These are phyloP conservation scores for Colletotrichum plurivorum DNA, from an alignment of 2,329 filamentous ascomycete genomes.

Conservation along the genomic window DNA sequence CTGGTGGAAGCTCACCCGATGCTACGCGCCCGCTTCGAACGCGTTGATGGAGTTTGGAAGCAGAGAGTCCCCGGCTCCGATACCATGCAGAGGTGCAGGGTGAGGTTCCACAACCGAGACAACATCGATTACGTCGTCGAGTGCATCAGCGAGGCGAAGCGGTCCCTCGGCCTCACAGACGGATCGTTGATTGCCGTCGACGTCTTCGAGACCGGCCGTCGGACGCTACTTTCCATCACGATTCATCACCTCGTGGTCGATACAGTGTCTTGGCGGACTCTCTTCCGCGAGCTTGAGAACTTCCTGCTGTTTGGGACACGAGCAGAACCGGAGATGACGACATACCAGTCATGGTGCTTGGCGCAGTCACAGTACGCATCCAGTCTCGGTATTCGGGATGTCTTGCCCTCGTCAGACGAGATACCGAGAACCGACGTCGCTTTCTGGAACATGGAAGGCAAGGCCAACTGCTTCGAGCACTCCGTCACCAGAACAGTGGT, in stretches of 20 bases:
- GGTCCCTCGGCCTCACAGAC: neutral
- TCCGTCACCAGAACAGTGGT: slow-evolving; percentile 45
- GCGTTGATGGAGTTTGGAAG: slow-evolving; percentile 11
- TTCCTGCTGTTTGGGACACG: slow-evolving; percentile 43
- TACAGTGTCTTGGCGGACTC: slow-evolving; percentile 60
- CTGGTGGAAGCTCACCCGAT: slow-evolving; percentile 15
- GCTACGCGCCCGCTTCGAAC: slow-evolving; percentile 18
- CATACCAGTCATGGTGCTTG: slow-evolving; percentile 12
- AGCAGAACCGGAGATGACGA: neutral
- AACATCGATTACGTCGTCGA: slow-evolving; percentile 12
- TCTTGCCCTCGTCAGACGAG: neutral
- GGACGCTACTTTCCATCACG: slow-evolving; percentile 48
- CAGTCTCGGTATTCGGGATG: neutral
- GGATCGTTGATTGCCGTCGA: slow-evolving; percentile 15
- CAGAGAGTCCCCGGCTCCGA: neutral
- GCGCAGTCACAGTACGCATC: slow-evolving; percentile 13
- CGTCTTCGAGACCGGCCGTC: slow-evolving; percentile 2
- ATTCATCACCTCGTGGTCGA: slow-evolving; percentile 58
- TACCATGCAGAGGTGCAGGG: neutral
- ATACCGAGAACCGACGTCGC: slow-evolving; percentile 42
- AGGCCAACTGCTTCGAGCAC: slow-evolving; percentile 41
- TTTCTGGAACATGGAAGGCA: slow-evolving; percentile 45
- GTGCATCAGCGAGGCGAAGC: slow-evolving; percentile 27
- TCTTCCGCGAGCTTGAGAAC: slow-evolving; percentile 59
- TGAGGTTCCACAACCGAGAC: slow-evolving; percentile 21